Base-by-base conservation (phyloP, 2,329 filamentous ascomycete genomes). In the Ustulina deusta region DNA sequence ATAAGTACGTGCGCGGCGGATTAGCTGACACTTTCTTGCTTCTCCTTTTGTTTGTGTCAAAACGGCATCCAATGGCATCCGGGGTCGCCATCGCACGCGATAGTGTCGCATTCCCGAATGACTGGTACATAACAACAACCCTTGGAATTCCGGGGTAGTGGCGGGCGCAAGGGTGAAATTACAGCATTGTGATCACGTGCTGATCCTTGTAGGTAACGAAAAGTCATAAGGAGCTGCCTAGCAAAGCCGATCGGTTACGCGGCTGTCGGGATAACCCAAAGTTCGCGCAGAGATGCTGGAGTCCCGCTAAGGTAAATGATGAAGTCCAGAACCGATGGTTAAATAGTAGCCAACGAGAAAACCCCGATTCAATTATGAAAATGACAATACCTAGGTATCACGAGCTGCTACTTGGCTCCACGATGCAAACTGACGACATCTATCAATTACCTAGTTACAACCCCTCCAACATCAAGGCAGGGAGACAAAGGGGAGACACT, bases 71-170 rank as follows among this genome's bases (percentile, higher is more conserved):
- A 66, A 63, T 63, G 49, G 36, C 29, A 25, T 13, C 17, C 9
- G 13, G 17, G 58, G 51, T 71, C 63, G 69, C 60, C 66, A 71
- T 67, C 69, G 61, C 69, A 71, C 66, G 66, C 63, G 66, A 69
- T 66, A 65, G 61, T 67, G 69, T 71, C 61, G 66, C 63, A 71
- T 69, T 66, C 46, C 59, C 51, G 25, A 40, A 58, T 52, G 29
- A 57, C 55, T 48, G 59, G 66, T 64, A 63, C 55, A 56, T 52
- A 60, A 49, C 27, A 34, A 20, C 11, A 54, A 56, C 2, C 38
- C 27, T 55, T 22, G 46, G 40, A 40, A 63, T 44, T 25, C 63
- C 20, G 57, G 61, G 61, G 61, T 62, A 62, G 42, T 5, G 44
- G 52, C 42, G 36, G 46, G 11, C 15, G 36, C 27, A 40, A 38